These are phyloP conservation scores for Puccinia sorghi DNA, from an alignment of 1,284 basidiomycete genomes.

Conservation along the genomic window DNA sequence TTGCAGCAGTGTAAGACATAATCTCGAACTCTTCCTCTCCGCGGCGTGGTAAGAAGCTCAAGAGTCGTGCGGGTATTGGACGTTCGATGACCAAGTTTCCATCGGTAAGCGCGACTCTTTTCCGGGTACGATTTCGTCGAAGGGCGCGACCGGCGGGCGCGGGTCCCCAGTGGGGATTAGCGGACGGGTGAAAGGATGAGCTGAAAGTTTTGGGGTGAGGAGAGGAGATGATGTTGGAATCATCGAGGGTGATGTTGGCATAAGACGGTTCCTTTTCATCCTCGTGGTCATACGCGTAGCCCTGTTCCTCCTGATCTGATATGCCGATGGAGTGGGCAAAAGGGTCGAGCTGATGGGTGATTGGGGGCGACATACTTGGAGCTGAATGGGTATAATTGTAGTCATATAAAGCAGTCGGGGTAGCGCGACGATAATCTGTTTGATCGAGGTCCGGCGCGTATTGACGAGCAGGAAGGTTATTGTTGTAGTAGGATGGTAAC, in stretches of 20 bases:
- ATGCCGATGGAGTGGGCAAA: conserved; percentile 21
- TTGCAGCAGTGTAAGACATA: conserved; percentile 79
- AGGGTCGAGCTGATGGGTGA: conserved; percentile 13
- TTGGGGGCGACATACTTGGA: not conserved
- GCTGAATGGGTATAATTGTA: not conserved
- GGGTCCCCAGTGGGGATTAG: conserved; percentile 71
- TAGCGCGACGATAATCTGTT: not conserved
- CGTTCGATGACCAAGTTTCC: conserved; percentile 85
- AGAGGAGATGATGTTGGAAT: not conserved
- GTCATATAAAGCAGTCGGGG: not conserved
- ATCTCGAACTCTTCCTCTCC: conserved; percentile 80
- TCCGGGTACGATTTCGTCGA: conserved; percentile 64
- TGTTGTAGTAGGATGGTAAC: not conserved
- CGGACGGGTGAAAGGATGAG: not conserved
- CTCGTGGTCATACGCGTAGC: conserved; percentile 10
- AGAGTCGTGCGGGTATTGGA: conserved; percentile 77
- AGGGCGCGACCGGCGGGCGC: conserved; percentile 75
- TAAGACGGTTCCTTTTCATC: conserved; percentile 28
- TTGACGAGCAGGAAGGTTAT: not conserved
- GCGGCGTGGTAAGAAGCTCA: conserved; percentile 70
- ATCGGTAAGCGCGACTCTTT: conserved; percentile 64
- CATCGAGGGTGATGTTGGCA: conserved; percentile 25
- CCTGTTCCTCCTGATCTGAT: conserved; percentile 21
- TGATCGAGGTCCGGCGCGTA: not conserved
- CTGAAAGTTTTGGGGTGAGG: not conserved